Conservation (phyloP, 2,329 filamentous ascomycete species). For the Penicillium paneum region DNA sequence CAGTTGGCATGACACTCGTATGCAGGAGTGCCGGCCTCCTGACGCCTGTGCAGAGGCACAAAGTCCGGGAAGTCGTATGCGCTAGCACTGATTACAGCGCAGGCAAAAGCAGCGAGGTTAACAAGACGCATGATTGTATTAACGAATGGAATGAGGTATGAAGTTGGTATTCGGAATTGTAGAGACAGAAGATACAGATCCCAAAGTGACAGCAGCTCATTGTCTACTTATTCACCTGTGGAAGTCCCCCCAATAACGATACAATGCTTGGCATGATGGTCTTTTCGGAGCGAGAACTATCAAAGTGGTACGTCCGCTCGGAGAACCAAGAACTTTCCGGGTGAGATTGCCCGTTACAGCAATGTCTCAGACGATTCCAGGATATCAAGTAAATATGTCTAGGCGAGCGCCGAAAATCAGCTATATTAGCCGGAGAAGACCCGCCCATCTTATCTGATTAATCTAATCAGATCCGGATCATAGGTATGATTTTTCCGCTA, state of each 20-base stretch:
- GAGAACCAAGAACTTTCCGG: not conserved
- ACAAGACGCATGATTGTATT: not conserved
- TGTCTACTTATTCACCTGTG: not conserved
- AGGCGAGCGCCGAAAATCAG: not conserved
- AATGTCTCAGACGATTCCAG: not conserved
- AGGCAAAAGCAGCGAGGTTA: slow-evolving; percentile 1
- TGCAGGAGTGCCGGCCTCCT: slow-evolving; percentile 26
- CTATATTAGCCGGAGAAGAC: not conserved
- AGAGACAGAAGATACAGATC: not conserved
- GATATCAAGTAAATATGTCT: not conserved
- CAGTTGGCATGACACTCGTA: slow-evolving; percentile 38
- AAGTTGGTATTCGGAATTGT: not conserved
- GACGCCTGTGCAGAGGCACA: slow-evolving; percentile 5
- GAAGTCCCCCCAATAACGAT: not conserved
- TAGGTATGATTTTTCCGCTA: not conserved
- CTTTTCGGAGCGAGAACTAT: not conserved
- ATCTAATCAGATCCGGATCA: not conserved
- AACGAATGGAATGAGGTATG: not conserved
- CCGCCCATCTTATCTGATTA: not conserved
- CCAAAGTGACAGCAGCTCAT: not conserved
- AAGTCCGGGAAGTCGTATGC: slow-evolving; percentile 4
- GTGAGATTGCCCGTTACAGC: not conserved
- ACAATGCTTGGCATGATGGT: not conserved
- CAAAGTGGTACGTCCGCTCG: not conserved
- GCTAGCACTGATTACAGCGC: not conserved